A percentile compares a stretch with the other conserved stretches of the same genome.
Conservation (phyloP, 1,284 basidiomycete species). For the Vanrija humicola region DNA sequence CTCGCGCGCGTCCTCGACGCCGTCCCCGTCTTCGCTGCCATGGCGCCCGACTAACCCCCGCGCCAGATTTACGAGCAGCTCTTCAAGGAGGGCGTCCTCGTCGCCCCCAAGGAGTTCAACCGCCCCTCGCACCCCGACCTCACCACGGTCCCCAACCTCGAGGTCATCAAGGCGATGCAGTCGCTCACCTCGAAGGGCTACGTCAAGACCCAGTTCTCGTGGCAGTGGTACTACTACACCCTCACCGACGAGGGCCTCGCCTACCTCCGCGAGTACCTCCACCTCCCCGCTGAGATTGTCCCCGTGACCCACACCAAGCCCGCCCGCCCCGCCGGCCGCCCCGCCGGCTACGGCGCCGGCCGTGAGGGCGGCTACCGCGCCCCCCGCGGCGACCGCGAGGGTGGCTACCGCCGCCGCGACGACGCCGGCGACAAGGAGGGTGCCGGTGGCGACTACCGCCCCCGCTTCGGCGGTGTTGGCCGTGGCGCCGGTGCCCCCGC, state of each 20-base stretch:
- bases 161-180: constrained; percentile 99
- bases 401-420: constrained; percentile 63
- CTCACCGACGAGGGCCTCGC: constrained; percentile 92
- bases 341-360: constrained; percentile 60
- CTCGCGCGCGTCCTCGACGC: background rate
- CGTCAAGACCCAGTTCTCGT: constrained; percentile 97
- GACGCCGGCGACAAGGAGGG: constrained; percentile 60
- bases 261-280: constrained; percentile 89
- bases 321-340: constrained; percentile 60
- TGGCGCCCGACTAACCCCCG: no score
- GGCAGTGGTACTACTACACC: constrained; percentile 94
- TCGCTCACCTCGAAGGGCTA: constrained; percentile 91
- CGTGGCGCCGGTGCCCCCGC: constrained; percentile 78
- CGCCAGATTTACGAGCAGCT: constrained; percentile 85
- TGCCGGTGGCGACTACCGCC: constrained; percentile 74
- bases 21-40: no score
- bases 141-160: constrained; percentile 84
- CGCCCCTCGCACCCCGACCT: constrained; percentile 96
- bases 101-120: constrained; percentile 99
- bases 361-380: constrained; percentile 69
- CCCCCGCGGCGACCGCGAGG: constrained; percentile 75
- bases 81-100: constrained; percentile 99
- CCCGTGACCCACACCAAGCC: constrained; percentile 94
- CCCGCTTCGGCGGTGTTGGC: constrained; percentile 78
- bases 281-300: constrained; percentile 89